Base-by-base conservation (phyloP, 805 yeast genomes). In the Teunomyces pallodes region DNA sequence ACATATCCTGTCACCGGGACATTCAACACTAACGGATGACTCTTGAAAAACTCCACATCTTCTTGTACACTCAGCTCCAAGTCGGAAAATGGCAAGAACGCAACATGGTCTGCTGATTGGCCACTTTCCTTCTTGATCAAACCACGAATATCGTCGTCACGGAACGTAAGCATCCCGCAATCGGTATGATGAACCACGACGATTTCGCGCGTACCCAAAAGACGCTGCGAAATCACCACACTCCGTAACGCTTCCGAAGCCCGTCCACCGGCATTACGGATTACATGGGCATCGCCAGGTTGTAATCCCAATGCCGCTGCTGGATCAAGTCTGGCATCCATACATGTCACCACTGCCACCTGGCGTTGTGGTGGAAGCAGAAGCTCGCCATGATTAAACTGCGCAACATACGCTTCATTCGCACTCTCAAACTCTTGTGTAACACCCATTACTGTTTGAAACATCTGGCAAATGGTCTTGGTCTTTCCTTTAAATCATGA, bases 201-300 rank as follows among this genome's bases (percentile, higher is more conserved):
- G 24, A 70, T 66, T 46, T 72, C 77, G 45, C 62, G 56, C 2
- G 77, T 72, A 2, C 74, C 74, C 43, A 72, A 58, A 26, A 72
- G 52, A 48, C 67, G 56, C 53, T 72, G 76, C 9, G 75, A 70
- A 43, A 72, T 72, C 14, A 72, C 66, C 17, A 72, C 52, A 49
- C 69, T 61, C 14, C 77, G 50, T 30, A 72, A 56, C 3, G 74
- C 74, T 49, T 72, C 76, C 26, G 62, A 48, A 1, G 75, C 67
- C 52, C 76, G 56, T 2, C 77, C 77, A 10, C 77, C 77, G 10
- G 77, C 77, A 50, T 72, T 72, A 52, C 76, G 60, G 31, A 72
- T 68, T 5, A 72, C 74, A 56, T 72, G 77, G 7, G 72, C 75
- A 43, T 72, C 77, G 14, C 76, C 77, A 52, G 65, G 70, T 24